Base-by-base conservation (phyloP, 495 filamentous ascomycete genomes). In the Penicillium argentinense region DNA sequence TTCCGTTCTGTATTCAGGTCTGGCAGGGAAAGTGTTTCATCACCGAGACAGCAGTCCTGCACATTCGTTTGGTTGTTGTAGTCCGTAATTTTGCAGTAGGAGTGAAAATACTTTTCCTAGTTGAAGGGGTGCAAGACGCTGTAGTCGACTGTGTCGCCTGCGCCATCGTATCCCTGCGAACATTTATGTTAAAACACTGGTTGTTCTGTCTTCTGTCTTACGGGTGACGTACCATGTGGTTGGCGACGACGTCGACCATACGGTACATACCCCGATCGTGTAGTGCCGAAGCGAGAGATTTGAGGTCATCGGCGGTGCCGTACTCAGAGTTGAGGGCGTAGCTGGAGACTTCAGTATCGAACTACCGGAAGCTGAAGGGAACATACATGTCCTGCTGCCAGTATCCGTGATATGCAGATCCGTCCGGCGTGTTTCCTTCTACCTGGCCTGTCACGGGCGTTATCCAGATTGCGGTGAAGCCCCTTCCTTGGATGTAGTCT, bases 401-500 rank as follows among this genome's bases (percentile, higher is more conserved):
- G 63, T 87, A 91, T 5, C 87, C 86, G 51, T 90, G 86, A 51
- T 86, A 91, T 2, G 81, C 75, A 7, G 62, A 57, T 14, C 82
- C 81, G 44, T 83, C 75, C 0, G 55, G 40, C 9, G 75, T 79
- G 9, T 71, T 63, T 3, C 69, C 66, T 3, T 73, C 60, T 12
- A 89, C 55, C 43, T 89, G 79, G 28, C 71, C 66, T n/a, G 85
- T 86, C 9, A 92, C 71, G 0, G 87, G 89, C 0, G 85, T 86
- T 41, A 91, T 93, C 88, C 88, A 92, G 36, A 91, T 76, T 14
- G 87, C 86, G 28, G 84, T 85, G 53, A 92, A 91, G 12, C 89
- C 87, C 82, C 91, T 86, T 43, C 74, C 73, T 56, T 89, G 78
- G 57, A 92, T 74, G 30, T 74, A 76, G 47, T 76, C 71, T n/a